Evolutionary conservation across 192 early-diverging fungal genomes (phyloP).

Genomic region (Diversispora eburnea): DNA sequence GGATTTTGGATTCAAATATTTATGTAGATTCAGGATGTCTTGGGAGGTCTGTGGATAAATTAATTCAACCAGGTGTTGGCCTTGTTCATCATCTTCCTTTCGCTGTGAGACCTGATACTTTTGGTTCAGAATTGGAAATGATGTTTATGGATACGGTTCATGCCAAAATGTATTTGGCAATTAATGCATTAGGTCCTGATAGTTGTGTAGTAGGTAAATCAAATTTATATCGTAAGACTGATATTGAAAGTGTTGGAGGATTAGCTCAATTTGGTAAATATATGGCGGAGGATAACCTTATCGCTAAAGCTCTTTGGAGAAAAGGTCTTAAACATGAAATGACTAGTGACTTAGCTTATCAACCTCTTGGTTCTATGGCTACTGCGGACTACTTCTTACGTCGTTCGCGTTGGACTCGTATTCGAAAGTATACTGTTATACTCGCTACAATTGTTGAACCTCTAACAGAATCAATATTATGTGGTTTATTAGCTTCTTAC

Average conservation of each 20-base stretch:
- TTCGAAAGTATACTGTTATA: conserved; percentile 90
- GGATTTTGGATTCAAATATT: conserved; percentile 95
- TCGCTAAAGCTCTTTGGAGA: conserved; percentile 81
- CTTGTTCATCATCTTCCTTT: conserved; percentile 94
- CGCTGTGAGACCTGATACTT: conserved; percentile 64
- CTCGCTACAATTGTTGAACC: conserved; percentile 89
- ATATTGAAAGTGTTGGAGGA: conserved; percentile 76
- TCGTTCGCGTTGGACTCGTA: conserved; percentile 89
- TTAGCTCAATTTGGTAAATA: conserved; percentile 82
- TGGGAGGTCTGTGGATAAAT: conserved; percentile 74
- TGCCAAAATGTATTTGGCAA: conserved; percentile 92
- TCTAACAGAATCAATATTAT: conserved; percentile 83
- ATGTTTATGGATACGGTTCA: conserved; percentile 88
- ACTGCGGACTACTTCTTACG: conserved; percentile 79
- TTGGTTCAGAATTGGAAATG: conserved; percentile 81
- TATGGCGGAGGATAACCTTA: conserved; percentile 94
- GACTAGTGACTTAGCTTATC: conserved; percentile 83
- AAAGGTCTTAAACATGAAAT: conserved; percentile 77
- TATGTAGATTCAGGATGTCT: conserved; percentile 72
- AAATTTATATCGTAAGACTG: conserved; percentile 83
- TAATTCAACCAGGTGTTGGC: conserved; percentile 72
- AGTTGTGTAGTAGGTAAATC: conserved; percentile 95
- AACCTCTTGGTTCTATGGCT: conserved; percentile 71
- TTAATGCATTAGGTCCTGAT: conserved; percentile 81
- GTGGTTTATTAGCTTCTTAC: conserved; percentile 69